Evolutionary conservation across 768 basidiomycete genomes (phyloP), one percentile per base, ranked within the genome.

Genomic region (Mycena filopes): DNA sequence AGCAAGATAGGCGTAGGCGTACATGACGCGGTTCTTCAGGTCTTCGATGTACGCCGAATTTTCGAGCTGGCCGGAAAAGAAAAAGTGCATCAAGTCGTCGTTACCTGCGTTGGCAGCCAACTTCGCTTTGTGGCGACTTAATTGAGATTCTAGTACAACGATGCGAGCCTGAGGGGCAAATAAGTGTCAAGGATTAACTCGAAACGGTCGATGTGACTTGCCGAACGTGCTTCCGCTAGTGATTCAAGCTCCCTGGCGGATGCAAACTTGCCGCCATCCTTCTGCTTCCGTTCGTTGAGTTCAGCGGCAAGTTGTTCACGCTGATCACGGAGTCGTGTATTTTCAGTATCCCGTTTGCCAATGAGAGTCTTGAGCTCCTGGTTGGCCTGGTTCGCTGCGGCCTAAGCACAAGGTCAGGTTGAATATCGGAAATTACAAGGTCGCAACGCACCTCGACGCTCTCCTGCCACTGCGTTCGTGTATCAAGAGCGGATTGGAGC

Each of bases 31-130:
- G 21, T 72, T 77, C 72, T 86, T 87, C 42, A 95, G 70, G 51
- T 81, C 75, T 21, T 84, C 80, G 3, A 89, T 80, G 68, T 86
- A 89, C 15, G 80, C 76, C 1, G 75, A 72, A 60, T 88, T 84
- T 20, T 87, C 85, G 7, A 83, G 78, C 46, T 85, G 81, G 21
- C 84, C 87, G 47, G 81, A 81, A 56, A 89, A 79, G 67, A 96
- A 84, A 74, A 94, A 94, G 6, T 78, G 78, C 76, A 96, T 82
- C 36, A 95, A 80, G 51, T 94, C 91, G 65, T 88, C 87, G 25
- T 91, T 84, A 8, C 90, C 88, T 2, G 85, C 81, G 28, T 88
- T 78, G 0, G 94, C 93, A 21, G 93, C 95, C n/a, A 96, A 79
- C 31, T 86, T 85, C 18, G 90, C 84, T 75, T 91, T 93, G 67